These are phyloP conservation scores for barley (Hordeum vulgare) DNA, from an alignment of 176 grass and related monocot species.

Conservation along the genomic window MorexV3_pseudomolecules_assembly NC_058518.1:514713693-514714192, in stretches of 20 bases:
- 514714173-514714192: neutral
- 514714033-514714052: conserved; percentile 4
- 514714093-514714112: neutral
- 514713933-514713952: neutral
- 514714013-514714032: conserved; percentile 22
- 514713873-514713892: neutral
- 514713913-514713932: neutral
- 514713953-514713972: neutral
- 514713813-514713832: conserved; percentile 32
- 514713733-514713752: conserved; percentile 28
- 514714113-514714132: neutral
- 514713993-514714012: conserved; percentile 29
- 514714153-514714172: neutral
- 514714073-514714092: neutral
- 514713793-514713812: conserved; percentile 16
- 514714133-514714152: neutral
- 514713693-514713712: neutral
- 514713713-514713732: neutral
- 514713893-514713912: neutral
- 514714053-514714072: conserved; percentile 17
- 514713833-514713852: conserved; percentile 39
- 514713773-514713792: conserved; percentile 24
- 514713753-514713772: conserved; percentile 33
- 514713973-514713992: conserved; percentile 20
- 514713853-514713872: conserved; percentile 42